Evolutionary conservation across 345 rosid genomes (phyloP).

Genomic region (Melaleuca quinquenervia): DNA sequence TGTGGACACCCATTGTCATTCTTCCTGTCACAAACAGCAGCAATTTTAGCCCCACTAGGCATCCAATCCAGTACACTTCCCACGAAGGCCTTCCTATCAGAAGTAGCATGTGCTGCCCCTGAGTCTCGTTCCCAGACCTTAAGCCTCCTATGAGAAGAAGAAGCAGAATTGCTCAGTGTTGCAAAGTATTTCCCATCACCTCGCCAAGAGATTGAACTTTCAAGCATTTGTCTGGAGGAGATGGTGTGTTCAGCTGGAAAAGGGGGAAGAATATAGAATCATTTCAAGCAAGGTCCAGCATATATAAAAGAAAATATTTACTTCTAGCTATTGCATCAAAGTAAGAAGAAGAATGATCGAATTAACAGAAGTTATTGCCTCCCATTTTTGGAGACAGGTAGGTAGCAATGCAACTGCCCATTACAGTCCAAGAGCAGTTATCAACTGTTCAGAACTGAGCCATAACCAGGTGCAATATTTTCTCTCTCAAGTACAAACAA

Average conservation of each 20-base stretch:
- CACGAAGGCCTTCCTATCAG: slow-evolving; percentile 54
- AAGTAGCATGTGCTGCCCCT: slow-evolving; percentile 59
- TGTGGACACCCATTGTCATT: slow-evolving; percentile 45
- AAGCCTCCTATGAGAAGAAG: slow-evolving; percentile 38
- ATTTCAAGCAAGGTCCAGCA: neutral
- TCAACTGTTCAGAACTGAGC: neutral
- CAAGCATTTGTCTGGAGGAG: slow-evolving; percentile 15
- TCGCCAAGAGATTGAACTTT: slow-evolving; percentile 67
- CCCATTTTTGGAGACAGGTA: neutral
- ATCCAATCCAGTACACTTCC: slow-evolving; percentile 86
- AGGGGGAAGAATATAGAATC: neutral
- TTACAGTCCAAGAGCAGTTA: neutral
- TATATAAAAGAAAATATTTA: neutral
- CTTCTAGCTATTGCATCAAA: neutral
- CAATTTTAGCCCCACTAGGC: slow-evolving; percentile 96
- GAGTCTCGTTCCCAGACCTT: slow-evolving; percentile 94
- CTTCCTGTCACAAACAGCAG: slow-evolving; percentile 56
- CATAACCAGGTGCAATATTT: neutral
- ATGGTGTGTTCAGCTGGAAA: slow-evolving; percentile 11
- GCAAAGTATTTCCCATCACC: slow-evolving; percentile 94
- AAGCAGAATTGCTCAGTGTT: slow-evolving; percentile 37
- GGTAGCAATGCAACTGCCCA: neutral
- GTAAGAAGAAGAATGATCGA: neutral
- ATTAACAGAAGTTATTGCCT: neutral
- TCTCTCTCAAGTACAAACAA: neutral